These are phyloP conservation scores for Rhododendron vialii DNA, from an alignment of 148 eudicot genomes.

Conservation along the genomic window DNA sequence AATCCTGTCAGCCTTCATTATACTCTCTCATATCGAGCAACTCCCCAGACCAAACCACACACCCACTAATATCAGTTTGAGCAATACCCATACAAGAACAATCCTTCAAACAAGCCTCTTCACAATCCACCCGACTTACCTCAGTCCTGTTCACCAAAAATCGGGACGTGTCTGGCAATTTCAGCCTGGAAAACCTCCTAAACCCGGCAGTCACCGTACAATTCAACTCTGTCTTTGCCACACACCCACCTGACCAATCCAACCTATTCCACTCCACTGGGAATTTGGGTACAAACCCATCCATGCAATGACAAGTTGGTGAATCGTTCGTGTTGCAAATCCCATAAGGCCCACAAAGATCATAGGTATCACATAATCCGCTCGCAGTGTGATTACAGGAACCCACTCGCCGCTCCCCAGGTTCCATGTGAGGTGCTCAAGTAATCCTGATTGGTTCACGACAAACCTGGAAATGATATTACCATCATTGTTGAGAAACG, in stretches of 20 bases:
- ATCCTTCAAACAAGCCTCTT: conserved; percentile 16
- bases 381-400: not conserved
- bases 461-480: conserved; percentile 18
- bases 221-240: conserved; percentile 7
- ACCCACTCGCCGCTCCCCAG: conserved; percentile 10
- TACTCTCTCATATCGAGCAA: conserved; percentile 20
- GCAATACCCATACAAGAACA: conserved; percentile 30
- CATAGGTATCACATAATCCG: conserved; percentile 16
- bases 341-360: conserved; percentile 17
- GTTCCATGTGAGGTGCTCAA: conserved; percentile 15
- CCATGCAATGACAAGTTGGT: conserved; percentile 14
- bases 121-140: conserved; percentile 4
- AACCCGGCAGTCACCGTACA: conserved; percentile 11
- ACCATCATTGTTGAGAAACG: conserved; percentile 1
- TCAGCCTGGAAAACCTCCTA: conserved; percentile 16
- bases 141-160: not conserved
- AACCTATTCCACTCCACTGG: conserved; percentile 12
- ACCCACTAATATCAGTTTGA: conserved; percentile 12
- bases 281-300: conserved; percentile 20
- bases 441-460: conserved; percentile 16
- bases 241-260: conserved; percentile 25
- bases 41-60: conserved; percentile 20
- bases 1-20: conserved; percentile 14
- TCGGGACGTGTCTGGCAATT: conserved; percentile 20
- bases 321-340: not conserved